Evolutionary conservation across 2,329 filamentous ascomycete species (phyloP).

Genomic region (Apiospora aurea): DNA sequence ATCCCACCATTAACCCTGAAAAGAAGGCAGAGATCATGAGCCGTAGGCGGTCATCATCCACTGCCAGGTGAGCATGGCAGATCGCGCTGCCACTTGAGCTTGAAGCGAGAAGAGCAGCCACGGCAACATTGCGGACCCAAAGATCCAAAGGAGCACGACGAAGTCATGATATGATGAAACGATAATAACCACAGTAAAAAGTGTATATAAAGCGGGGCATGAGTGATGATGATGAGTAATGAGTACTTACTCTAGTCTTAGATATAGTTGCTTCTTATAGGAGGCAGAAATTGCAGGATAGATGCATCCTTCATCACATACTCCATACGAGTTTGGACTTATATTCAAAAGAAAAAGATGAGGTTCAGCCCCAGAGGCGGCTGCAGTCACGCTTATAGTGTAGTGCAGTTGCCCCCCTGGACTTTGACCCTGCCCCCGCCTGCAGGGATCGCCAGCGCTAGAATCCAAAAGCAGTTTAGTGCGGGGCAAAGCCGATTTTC

Average conservation of each 20-base stretch:
- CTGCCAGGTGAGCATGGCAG: background rate
- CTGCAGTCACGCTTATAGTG: background rate
- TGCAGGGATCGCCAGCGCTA: conserved; percentile 11
- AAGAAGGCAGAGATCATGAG: conserved; percentile 41
- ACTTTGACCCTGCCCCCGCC: background rate
- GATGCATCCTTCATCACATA: background rate
- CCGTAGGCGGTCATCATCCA: conserved; percentile 12
- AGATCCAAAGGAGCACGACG: background rate
- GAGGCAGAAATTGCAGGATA: background rate
- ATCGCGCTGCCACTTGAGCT: background rate
- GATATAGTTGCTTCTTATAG: background rate
- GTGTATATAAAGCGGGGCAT: background rate
- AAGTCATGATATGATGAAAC: conserved; percentile 2
- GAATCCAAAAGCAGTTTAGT: conserved; percentile 4
- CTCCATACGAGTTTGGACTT: too few species aligned
- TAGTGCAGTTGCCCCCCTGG: background rate
- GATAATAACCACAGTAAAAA: background rate
- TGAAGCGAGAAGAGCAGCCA: background rate
- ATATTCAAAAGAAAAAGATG: background rate
- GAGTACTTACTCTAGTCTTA: background rate
- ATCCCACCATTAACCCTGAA: conserved; percentile 52
- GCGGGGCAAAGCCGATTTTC: conserved; percentile 24
- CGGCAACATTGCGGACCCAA: background rate
- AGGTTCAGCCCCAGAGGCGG: background rate
- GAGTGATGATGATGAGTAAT: background rate